phyloP scores from a whole-genome alignment of 768 basidiomycete species.

The Lactarius hatsudake region DNA sequence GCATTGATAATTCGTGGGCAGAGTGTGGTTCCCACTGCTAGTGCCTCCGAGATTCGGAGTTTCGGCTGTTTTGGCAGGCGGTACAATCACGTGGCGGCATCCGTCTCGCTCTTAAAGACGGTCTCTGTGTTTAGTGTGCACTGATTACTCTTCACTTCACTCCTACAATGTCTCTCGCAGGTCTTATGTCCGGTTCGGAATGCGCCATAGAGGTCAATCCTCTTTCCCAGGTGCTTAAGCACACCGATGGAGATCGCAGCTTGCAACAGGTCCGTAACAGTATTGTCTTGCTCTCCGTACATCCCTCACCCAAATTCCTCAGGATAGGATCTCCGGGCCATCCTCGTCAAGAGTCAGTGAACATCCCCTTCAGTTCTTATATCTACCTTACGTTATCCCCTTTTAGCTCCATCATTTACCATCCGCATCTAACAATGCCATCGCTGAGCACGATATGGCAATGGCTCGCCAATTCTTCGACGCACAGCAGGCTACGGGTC shows the following conservation, averaged over 20 bases:
- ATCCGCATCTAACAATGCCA: constrained; percentile 45
- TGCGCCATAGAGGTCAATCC: constrained; percentile 85
- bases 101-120: neutral
- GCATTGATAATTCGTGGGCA: constrained; percentile 5
- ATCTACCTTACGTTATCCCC: neutral
- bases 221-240: constrained; percentile 84
- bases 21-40: neutral
- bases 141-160: constrained; percentile 21
- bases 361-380: neutral
- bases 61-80: neutral
- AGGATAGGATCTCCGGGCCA: constrained; percentile 76
- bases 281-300: neutral
- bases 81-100: constrained; percentile 19
- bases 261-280: constrained; percentile 67
- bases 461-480: constrained; percentile 83
- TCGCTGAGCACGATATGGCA: constrained; percentile 64
- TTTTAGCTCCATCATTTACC: constrained; percentile 74
- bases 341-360: constrained; percentile 63
- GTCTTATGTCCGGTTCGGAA: constrained; percentile 84
- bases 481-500: constrained; percentile 37
- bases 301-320: neutral
- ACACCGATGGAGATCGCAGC: constrained; percentile 85
- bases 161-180: constrained; percentile 64
- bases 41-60: neutral
- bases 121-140: neutral